A percentile compares a stretch with the other conserved stretches of the same genome.
Evolutionary conservation across 1,284 basidiomycete species (phyloP).

Genomic region (Coriolopsis trogii): DNA sequence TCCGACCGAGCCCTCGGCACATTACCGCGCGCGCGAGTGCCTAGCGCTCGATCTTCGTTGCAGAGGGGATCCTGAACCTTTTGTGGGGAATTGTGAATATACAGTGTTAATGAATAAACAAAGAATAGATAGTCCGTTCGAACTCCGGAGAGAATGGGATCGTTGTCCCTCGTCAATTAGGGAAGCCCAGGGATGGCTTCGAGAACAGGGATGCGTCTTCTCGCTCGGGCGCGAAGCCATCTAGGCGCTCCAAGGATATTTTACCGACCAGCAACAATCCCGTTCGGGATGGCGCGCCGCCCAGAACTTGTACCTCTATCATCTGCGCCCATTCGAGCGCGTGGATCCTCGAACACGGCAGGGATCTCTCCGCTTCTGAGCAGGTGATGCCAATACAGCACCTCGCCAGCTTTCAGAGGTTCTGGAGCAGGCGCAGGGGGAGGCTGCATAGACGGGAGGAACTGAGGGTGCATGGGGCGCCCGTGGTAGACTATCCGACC

Average conservation of each 20-base stretch:
- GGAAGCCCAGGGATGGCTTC: not conserved
- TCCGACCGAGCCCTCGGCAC: no score
- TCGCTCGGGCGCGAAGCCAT: not conserved
- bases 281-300: constrained; percentile 8
- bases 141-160: not conserved
- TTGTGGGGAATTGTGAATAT: constrained; percentile 12
- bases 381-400: constrained; percentile 82
- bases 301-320: not conserved
- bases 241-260: not conserved
- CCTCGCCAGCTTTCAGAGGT: constrained; percentile 60
- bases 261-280: constrained; percentile 17
- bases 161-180: no score
- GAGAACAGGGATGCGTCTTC: not conserved
- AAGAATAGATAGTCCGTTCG: constrained; percentile 18
- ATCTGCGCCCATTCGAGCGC: constrained; percentile 25
- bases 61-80: not conserved
- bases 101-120: constrained; percentile 28
- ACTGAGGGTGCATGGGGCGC: constrained; percentile 10
- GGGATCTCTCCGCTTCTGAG: constrained; percentile 74
- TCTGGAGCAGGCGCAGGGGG: constrained; percentile 16
- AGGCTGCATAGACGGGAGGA: constrained; percentile 8
- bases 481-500: constrained; percentile 14
- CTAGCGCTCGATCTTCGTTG: no score
- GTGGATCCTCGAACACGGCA: constrained; percentile 59
- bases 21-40: not conserved